Conservation (phyloP, 305 asterid species). For the Euphrasia arctica region DNA sequence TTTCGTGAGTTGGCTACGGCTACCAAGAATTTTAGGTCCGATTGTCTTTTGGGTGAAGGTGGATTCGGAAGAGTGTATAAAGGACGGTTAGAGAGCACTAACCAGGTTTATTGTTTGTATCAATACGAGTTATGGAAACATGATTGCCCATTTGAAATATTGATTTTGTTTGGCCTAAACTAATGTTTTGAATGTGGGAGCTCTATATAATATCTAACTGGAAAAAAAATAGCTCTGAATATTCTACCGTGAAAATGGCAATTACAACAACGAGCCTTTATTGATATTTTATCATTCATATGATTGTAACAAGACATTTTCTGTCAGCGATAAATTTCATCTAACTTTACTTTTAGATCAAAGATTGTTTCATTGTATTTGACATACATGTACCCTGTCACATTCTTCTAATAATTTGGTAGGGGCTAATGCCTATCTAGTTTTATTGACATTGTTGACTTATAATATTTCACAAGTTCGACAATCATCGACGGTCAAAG, state of each 20-base stretch:
- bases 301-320: too few species aligned
- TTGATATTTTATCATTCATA: constrained; percentile 2
- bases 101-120: constrained; percentile 44
- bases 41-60: constrained; percentile 84
- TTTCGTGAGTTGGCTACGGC: constrained; percentile 82
- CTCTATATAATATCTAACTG: background rate
- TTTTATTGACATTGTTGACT: too few species aligned
- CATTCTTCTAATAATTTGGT: too few species aligned
- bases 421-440: too few species aligned
- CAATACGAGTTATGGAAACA: background rate
- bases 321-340: too few species aligned
- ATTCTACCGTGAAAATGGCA: background rate
- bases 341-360: too few species aligned
- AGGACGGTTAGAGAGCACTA: constrained; percentile 67
- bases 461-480: background rate
- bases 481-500: background rate
- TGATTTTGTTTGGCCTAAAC: too few species aligned
- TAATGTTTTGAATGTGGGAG: background rate
- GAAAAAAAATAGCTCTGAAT: background rate
- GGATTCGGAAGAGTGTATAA: constrained; percentile 83
- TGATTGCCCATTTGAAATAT: background rate
- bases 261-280: background rate
- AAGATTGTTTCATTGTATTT: too few species aligned
- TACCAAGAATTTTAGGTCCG: constrained; percentile 71
- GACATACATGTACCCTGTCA: too few species aligned